A percentile compares a stretch with the other conserved stretches of the same genome.
Conservation (phyloP, 1,284 basidiomycete genomes). For the Microstroma glucosiphilum region DNA sequence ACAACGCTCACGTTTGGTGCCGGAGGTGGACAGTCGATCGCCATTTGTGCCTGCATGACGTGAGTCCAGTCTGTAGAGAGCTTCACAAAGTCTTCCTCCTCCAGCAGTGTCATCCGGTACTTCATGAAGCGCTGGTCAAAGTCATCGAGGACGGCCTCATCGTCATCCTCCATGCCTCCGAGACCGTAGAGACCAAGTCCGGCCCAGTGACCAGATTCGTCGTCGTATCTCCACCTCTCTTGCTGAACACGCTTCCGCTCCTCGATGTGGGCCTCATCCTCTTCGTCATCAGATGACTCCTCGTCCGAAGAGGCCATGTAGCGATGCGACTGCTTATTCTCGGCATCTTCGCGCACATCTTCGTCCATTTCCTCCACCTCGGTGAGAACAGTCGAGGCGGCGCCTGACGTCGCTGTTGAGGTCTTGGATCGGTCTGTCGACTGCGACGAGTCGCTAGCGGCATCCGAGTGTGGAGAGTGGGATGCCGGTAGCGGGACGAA, state of each 20-base stretch:
- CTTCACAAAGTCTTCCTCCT: conserved; percentile 46
- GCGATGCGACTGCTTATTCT: conserved; percentile 14
- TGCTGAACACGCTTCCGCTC: conserved; percentile 24
- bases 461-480: conserved; percentile 30
- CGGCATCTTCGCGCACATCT: conserved; percentile 12
- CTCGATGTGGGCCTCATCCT: conserved; percentile 20
- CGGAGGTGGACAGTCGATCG: conserved; percentile 32
- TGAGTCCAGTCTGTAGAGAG: conserved; percentile 47
- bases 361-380: conserved; percentile 11
- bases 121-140: conserved; percentile 48
- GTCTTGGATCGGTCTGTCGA: conserved; percentile 31
- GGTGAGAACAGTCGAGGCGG: conserved; percentile 10
- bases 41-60: conserved; percentile 45
- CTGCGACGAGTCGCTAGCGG: conserved; percentile 36
- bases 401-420: background rate
- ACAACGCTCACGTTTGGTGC: conserved; percentile 16
- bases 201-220: conserved; percentile 45
- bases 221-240: conserved; percentile 48
- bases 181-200: conserved; percentile 45
- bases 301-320: background rate
- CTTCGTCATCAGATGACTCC: conserved; percentile 12
- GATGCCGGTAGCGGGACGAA: conserved; percentile 16
- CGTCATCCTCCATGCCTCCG: conserved; percentile 50
- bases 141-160: conserved; percentile 48
- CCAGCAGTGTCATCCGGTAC: conserved; percentile 47